A percentile compares a stretch with the other conserved stretches of the same genome.
Conservation (phyloP, 257 asterid genomes). For the Penstemon newberryi region DNA sequence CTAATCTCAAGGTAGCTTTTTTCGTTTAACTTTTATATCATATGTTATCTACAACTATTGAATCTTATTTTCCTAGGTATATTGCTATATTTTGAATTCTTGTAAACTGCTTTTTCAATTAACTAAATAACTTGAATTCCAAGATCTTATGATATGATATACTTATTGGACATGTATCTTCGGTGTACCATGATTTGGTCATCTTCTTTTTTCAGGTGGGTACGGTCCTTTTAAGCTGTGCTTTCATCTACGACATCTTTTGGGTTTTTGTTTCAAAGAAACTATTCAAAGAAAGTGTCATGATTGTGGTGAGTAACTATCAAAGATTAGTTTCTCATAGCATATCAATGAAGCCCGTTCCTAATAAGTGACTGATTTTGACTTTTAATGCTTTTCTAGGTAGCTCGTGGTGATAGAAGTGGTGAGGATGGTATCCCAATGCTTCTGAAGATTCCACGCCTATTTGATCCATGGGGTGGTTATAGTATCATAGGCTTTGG, state of each 20-base stretch:
- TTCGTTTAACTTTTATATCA: no score
- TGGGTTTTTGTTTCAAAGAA: conserved; percentile 88
- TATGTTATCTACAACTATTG: background rate
- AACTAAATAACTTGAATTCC: background rate
- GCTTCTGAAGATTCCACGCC: conserved; percentile 85
- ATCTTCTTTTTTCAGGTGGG: conserved; percentile 61
- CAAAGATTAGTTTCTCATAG: conserved; percentile 17
- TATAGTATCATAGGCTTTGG: conserved; percentile 92
- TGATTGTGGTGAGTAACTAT: conserved; percentile 77
- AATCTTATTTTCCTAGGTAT: background rate
- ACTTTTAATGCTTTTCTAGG: conserved; percentile 43
- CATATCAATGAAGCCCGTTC: background rate
- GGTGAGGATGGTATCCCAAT: conserved; percentile 89
- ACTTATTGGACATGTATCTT: no score
- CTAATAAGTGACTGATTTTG: conserved; percentile 20
- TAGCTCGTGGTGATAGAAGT: conserved; percentile 90
- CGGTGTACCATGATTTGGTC: background rate
- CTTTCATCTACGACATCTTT: conserved; percentile 88
- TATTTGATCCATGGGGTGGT: conserved; percentile 98
- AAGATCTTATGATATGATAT: background rate
- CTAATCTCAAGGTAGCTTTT: conserved; percentile 77
- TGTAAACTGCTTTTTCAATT: background rate
- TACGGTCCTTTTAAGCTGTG: conserved; percentile 76
- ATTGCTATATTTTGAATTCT: background rate
- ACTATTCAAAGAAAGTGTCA: conserved; percentile 86